Base-by-base conservation (phyloP, 768 basidiomycete genomes). In the Mycena albidolilacea region DNA sequence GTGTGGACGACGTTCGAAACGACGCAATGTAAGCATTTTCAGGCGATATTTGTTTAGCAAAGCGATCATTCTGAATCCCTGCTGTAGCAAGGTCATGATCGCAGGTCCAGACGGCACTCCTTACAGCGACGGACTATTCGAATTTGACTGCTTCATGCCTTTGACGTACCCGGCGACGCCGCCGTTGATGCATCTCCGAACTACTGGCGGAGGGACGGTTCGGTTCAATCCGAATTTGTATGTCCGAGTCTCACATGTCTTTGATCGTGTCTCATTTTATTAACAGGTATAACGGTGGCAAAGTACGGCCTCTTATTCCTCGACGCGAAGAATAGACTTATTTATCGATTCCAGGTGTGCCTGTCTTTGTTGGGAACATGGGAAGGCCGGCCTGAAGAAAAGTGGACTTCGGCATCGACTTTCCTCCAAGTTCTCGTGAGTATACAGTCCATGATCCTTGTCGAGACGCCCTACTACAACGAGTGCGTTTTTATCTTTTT, bases 171-270 rank as follows among this genome's bases (percentile, higher is more conserved):
- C 89, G 9, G 77, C 84, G 57, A 78, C 61, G 7, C 86, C 89
- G 10, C 90, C 89, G 17, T 78, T 80, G 54, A 80, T 90, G 80
- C 84, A 89, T 74, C 79, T 90, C n/a, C 80, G 85, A 43, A 90
- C 90, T 15, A 90, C 89, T 3, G 89, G 87, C 7, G 81, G 83
- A 23, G 88, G 87, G 8, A 77, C 73, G 8, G 88, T 89, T 39
- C 80, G 87, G 30, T 90, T 90, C 79, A 90, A 91, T 72, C 89
- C 89, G 8, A 90, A 90, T 77, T 79, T 91, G 19, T 90, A 89
- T 72, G 78, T 9, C n/a, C 21, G 17, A 38, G 1, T 38, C 11
- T 44, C 19, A 12, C 23, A 17, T 54, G 19, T 41, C 30, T 11
- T 54, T 30, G 30, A 38, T 41, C 35, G 2, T 38, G 15, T 38